Base-by-base conservation (phyloP, 257 asterid species). In the Sherardia arvensis region DNA sequence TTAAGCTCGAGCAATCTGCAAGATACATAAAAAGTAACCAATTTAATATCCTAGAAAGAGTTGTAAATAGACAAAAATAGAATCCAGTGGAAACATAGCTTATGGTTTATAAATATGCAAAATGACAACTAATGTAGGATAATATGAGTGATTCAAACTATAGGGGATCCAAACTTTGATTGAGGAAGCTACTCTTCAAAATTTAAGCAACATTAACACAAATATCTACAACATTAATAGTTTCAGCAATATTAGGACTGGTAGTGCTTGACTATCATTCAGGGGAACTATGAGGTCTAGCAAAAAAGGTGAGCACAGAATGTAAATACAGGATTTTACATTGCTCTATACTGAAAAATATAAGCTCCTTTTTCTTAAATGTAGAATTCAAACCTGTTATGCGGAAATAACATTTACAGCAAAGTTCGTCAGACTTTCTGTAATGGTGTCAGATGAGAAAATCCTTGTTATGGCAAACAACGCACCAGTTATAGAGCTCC, bases 1-100 rank as follows among this genome's bases (percentile, higher is more conserved):
- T n/a, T 61, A 65, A 80, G 79, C 81, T 71, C 88, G 84, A 81
- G 82, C 78, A 64, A 63, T 72, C 91, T 85, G 81, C 71, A 61
- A 33, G 69, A 53, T n/a, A 65, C 45, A 62, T 66, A 21, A 57
- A 45, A 20, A 66, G 56, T 8, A 56, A 54, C 71, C 57, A 47
- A n/a, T 38, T 28, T 32, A 18, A 62, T 23, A 17, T 25, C 9
- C 25, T 15, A 21, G 20, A 25, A 1, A 45, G 23, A 67, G 61
- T 21, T 20, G 8, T 23, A 51, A 67, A 17, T 49, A 17, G 53
- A 51, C 14, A 28, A 25, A 6, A 33, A 27, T 60, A 33, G 1
- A 32, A 28, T 3, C 47, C 29, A 47, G 51, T 32, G 53, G 18
- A 53, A 32, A 55, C 0, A 4, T 21, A 32, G 65, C 10, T 40